Evolutionary conservation across 352 stramenopile genomes (phyloP).

Genomic region (Globisporangium nagaii): DNA sequence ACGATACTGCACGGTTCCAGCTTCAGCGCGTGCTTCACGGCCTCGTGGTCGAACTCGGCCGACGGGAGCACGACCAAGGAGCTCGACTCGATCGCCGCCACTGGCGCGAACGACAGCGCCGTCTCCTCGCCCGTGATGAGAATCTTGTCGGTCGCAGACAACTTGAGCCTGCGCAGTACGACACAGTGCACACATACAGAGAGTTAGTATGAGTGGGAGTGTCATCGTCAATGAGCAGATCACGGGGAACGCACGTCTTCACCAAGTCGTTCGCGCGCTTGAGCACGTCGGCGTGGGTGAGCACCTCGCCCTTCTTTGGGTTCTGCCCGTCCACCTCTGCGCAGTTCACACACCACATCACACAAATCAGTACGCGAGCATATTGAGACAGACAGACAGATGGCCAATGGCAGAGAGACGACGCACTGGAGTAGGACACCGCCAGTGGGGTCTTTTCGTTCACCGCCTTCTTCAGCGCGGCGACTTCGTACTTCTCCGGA

Average conservation of each 20-base stretch:
- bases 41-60: conserved; percentile 57
- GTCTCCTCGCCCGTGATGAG: conserved; percentile 63
- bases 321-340: conserved; percentile 69
- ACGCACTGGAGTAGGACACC: conserved; percentile 77
- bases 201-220: background rate
- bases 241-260: conserved; percentile 46
- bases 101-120: conserved; percentile 58
- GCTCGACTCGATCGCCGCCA: conserved; percentile 71
- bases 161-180: conserved; percentile 34
- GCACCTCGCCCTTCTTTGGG: conserved; percentile 72
- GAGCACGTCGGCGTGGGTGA: conserved; percentile 79
- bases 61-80: conserved; percentile 77
- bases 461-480: conserved; percentile 52
- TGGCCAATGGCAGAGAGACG: background rate
- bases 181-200: background rate
- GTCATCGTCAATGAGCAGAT: background rate
- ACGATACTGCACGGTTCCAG: conserved; percentile 76
- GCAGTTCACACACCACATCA: conserved; percentile 4
- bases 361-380: background rate
- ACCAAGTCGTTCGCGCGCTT: conserved; percentile 63
- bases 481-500: conserved; percentile 58
- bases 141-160: conserved; percentile 81
- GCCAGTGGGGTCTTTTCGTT: conserved; percentile 67
- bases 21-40: conserved; percentile 70
- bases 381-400: background rate